phyloP scores from a whole-genome alignment of 805 yeast species.

The Zygosaccharomyces kombuchaensis region DNA sequence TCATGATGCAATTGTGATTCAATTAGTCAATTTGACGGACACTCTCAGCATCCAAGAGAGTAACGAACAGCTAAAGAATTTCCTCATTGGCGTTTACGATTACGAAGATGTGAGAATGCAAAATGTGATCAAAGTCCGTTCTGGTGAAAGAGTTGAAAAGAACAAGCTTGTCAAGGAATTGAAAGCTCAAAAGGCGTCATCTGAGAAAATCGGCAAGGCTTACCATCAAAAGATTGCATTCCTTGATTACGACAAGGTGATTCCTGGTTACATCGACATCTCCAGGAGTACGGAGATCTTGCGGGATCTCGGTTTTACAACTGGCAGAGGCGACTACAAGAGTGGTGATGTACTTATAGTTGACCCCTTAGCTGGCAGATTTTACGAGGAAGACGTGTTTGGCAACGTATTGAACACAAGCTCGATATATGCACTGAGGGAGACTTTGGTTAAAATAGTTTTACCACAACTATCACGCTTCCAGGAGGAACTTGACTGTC shows the following conservation, averaged over 20 bases:
- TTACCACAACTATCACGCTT: slow-evolving; percentile 28
- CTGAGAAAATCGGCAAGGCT: slow-evolving; percentile 43
- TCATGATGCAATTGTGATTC: slow-evolving; percentile 22
- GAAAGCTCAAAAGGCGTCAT: slow-evolving; percentile 41
- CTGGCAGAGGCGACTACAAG: slow-evolving; percentile 27
- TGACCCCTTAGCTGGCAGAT: slow-evolving; percentile 36
- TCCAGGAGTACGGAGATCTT: slow-evolving; percentile 35
- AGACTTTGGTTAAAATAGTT: slow-evolving; percentile 39
- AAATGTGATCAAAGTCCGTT: slow-evolving; percentile 37
- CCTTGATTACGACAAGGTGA: slow-evolving; percentile 40
- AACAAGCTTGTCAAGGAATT: slow-evolving; percentile 40
- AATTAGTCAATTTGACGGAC: slow-evolving; percentile 24
- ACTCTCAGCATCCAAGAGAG: slow-evolving; percentile 16
- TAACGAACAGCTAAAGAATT: slow-evolving; percentile 23
- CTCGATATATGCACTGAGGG: slow-evolving; percentile 35
- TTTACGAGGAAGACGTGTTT: slow-evolving; percentile 32
- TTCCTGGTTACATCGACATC: slow-evolving; percentile 51
- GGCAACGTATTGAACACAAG: slow-evolving; percentile 39
- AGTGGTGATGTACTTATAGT: slow-evolving; percentile 58
- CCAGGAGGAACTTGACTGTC: slow-evolving; percentile 18
- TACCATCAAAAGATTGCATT: slow-evolving; percentile 47
- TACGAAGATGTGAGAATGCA: slow-evolving; percentile 44
- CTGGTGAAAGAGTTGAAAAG: slow-evolving; percentile 42
- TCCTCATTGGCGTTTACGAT: slow-evolving; percentile 41
- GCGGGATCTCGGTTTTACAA: slow-evolving; percentile 19